Evolutionary conservation across 306 rosid species (phyloP), one percentile per base, ranked within the genome.

Genomic region (Vigna mungo): DNA sequence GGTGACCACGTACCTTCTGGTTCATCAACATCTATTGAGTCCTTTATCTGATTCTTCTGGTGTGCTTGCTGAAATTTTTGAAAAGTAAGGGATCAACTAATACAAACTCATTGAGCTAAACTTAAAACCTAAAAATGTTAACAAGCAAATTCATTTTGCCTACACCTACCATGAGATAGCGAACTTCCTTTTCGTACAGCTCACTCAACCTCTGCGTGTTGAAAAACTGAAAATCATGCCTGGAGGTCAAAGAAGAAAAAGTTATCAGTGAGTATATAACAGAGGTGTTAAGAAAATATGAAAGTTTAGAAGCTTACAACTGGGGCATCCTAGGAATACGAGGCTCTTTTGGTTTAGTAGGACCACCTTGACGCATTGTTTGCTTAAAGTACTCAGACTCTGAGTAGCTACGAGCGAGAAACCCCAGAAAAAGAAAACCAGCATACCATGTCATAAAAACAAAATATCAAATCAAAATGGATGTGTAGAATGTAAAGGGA

Each of bases 311-410:
- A 43, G 51, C 97, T 92, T 91, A 95, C 99, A 95, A 81, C 86
- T 92, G 98, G 56, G 99, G 99, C 99, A 95, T 95, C 79, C 99
- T 96, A 43, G 99, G 99, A 88, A 95, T 95, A 44, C 99, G 94
- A 8, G 99, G 98, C 87, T 95, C 99, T 71, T 83, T 95, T 5
- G 99, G 97, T 86, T 95, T 95, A 65, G 96, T 75, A 9, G 99
- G 97, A 85, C 86, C 99, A 80, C 99, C 98, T 89, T 95, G 99
- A 34, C 99, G 97, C 97, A 95, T 60, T 74, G 99, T 92, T 89
- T 95, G 99, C 88, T 95, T 95, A 75, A 95, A 95, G 85, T 95
- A 95, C 76, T 95, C 99, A 34, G 99, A 90, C 75, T 95, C 99
- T 13, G 99, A 95, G 89, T 95, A 95, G 85, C 99, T 95, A 66